Evolutionary conservation across 2,329 filamentous ascomycete species (phyloP).

Genomic region (Phoma sp.): DNA sequence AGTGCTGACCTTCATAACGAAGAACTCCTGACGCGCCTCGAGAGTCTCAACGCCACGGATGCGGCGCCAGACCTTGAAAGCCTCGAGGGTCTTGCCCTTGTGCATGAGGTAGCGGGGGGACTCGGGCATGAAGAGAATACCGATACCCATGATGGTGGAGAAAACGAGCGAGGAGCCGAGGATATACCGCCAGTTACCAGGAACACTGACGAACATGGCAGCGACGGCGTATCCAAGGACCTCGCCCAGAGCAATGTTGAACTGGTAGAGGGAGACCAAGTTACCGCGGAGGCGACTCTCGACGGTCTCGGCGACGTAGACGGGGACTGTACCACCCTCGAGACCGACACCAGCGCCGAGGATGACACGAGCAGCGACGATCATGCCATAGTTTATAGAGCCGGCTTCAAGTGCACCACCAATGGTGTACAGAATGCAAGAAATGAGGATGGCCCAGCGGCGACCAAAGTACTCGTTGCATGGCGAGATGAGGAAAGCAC

Average conservation of each 20-base stretch:
- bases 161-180: constrained; percentile 75
- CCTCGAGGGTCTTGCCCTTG: constrained; percentile 65
- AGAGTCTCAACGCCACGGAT: constrained; percentile 66
- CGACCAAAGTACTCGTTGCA: constrained; percentile 72
- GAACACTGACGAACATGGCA: constrained; percentile 73
- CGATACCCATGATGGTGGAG: constrained; percentile 66
- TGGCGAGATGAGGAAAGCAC: constrained; percentile 70
- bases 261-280: constrained; percentile 75
- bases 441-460: constrained; percentile 72
- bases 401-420: constrained; percentile 73
- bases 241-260: constrained; percentile 77
- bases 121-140: constrained; percentile 76
- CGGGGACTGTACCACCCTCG: constrained; percentile 75
- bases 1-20: constrained; percentile 70
- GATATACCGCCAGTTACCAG: constrained; percentile 76
- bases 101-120: constrained; percentile 73
- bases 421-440: constrained; percentile 72
- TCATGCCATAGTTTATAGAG: constrained; percentile 73
- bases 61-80: constrained; percentile 74
- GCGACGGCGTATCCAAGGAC: constrained; percentile 76
- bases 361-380: constrained; percentile 70
- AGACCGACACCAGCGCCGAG: constrained; percentile 74
- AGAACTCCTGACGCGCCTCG: constrained; percentile 72
- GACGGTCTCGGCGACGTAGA: constrained; percentile 77
- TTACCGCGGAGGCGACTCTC: constrained; percentile 72